A percentile compares a stretch with the other conserved stretches of the same genome.
Evolutionary conservation across 306 rosid genomes (phyloP).

Genomic region (Casuarina glauca): DNA sequence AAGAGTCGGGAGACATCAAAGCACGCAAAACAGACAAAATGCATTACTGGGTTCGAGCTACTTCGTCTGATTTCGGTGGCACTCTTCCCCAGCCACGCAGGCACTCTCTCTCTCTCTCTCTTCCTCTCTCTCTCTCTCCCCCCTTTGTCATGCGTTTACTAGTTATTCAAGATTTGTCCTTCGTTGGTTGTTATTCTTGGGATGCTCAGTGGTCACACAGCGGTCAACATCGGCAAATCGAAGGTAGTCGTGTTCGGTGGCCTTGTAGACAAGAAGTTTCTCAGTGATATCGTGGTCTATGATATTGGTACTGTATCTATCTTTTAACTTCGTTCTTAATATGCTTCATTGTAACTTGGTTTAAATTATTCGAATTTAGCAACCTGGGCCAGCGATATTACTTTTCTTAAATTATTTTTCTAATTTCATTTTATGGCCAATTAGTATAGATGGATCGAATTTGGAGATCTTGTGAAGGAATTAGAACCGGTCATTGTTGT

Average conservation of each 20-base stretch:
- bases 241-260: conserved; percentile 95
- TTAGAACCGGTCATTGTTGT: not conserved
- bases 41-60: conserved; percentile 93
- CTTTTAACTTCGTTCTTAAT: not conserved
- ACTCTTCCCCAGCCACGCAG: conserved; percentile 86
- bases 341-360: not conserved
- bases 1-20: not conserved
- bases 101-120: conserved; percentile 16
- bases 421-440: not conserved
- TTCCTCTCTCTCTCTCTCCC: not conserved
- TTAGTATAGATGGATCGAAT: not conserved
- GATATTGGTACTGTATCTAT: conserved; percentile 55
- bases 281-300: conserved; percentile 67
- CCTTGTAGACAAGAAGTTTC: conserved; percentile 82
- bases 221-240: conserved; percentile 79
- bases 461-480: not conserved
- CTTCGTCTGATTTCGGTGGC: conserved; percentile 73
- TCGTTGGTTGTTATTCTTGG: conserved; percentile 11
- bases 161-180: not conserved
- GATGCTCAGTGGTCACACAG: conserved; percentile 78
- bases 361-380: not conserved
- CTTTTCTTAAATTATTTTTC: not conserved
- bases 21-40: conserved; percentile 20
- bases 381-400: not conserved
- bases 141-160: not conserved